These are phyloP conservation scores for Hypoxylon crocopeplum DNA, from an alignment of 495 filamentous ascomycete species.

Conservation along the genomic window DNA sequence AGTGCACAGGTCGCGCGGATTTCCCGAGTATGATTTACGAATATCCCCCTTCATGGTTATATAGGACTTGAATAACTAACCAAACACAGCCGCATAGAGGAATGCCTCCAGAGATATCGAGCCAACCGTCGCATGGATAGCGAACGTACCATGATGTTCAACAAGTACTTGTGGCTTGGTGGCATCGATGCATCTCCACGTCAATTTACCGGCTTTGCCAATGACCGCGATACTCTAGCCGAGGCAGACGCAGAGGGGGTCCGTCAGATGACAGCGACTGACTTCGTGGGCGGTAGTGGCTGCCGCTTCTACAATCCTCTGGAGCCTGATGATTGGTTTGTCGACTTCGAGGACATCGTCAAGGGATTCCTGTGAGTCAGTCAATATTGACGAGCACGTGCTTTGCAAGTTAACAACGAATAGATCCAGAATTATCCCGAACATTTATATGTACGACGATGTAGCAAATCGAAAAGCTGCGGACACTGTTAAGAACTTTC, in stretches of 20 bases:
- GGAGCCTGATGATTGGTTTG: conserved; percentile 62
- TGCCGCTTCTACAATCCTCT: conserved; percentile 54
- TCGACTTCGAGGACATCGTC: conserved; percentile 81
- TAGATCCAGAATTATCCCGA: conserved; percentile 47
- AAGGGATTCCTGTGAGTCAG: conserved; percentile 76
- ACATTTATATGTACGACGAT: conserved; percentile 35
- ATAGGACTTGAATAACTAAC: conserved; percentile 8
- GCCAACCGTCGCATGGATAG: conserved; percentile 74
- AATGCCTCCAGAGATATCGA: conserved; percentile 82
- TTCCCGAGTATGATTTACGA: conserved; percentile 46
- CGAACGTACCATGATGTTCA: conserved; percentile 68
- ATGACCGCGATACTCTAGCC: conserved; percentile 60
- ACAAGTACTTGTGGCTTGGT: conserved; percentile 82
- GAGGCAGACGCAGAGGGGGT: conserved; percentile 65
- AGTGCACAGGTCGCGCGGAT: conserved; percentile 38
- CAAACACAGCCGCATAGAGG: conserved; percentile 75
- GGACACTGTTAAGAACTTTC: conserved; percentile 78
- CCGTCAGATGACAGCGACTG: conserved; percentile 64
- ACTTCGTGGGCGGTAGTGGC: conserved; percentile 56
- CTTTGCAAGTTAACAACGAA: conserved; percentile 41
- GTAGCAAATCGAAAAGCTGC: conserved; percentile 36
- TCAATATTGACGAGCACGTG: conserved; percentile 42
- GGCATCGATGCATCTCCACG: conserved; percentile 73
- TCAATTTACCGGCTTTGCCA: conserved; percentile 69
- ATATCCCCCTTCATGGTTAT: background rate